Percentiles rank a stretch among this genome's conserved stretches.
These are phyloP conservation scores for Lentinus tigrinus DNA, from an alignment of 768 basidiomycete genomes.

Conservation along the genomic window DNA sequence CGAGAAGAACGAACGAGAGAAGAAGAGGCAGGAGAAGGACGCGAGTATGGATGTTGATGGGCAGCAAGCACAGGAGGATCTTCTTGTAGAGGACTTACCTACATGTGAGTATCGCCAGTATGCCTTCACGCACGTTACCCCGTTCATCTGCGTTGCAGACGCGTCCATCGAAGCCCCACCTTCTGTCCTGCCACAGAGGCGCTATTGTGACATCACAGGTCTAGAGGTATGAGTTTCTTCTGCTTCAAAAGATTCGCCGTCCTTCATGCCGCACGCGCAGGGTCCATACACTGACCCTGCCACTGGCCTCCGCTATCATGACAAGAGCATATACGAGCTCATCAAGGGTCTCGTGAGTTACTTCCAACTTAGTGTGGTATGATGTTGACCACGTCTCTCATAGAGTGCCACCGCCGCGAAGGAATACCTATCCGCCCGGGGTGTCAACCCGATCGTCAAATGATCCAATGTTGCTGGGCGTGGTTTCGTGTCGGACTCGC, in stretches of 20 bases:
- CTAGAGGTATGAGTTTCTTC: constrained; percentile 52
- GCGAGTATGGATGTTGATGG: constrained; percentile 63
- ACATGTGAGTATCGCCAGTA: constrained; percentile 51
- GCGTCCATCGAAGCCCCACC: constrained; percentile 84
- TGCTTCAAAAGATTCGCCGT: not conserved
- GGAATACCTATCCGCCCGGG: constrained; percentile 66
- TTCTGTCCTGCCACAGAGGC: constrained; percentile 70
- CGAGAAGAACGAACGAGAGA: constrained; percentile 66
- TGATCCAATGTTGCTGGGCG: constrained; percentile 9
- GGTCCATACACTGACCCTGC: constrained; percentile 84
- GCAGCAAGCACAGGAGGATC: constrained; percentile 22
- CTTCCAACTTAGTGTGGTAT: not conserved
- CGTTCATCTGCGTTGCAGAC: constrained; percentile 40
- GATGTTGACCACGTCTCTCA: not conserved
- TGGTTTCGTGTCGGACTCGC: not conserved
- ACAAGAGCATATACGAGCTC: constrained; percentile 84
- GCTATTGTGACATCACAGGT: constrained; percentile 86
- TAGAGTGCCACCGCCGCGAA: constrained; percentile 72
- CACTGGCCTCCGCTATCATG: constrained; percentile 77
- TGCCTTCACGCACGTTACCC: not conserved
- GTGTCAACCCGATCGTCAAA: constrained; percentile 37
- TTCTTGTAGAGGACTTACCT: constrained; percentile 59
- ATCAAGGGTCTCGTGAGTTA: constrained; percentile 66
- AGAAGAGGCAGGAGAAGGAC: constrained; percentile 47
- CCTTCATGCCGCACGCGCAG: constrained; percentile 31